phyloP scores from a whole-genome alignment of 169 alveolate species.

The Miamiensis avidus region DNA sequence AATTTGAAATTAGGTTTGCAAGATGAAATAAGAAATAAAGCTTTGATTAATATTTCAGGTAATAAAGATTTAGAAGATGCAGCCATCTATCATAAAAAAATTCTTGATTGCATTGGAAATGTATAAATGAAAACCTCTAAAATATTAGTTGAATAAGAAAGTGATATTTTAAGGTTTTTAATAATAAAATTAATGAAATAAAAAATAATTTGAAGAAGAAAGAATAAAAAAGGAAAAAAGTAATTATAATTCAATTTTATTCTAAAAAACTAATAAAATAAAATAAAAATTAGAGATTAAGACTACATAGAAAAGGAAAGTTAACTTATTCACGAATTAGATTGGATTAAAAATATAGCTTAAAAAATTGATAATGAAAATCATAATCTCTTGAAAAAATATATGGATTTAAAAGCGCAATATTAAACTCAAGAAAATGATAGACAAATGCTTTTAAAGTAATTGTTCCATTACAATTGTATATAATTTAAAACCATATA shows the following conservation, averaged over 20 bases:
- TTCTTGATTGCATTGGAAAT: constrained; percentile 26
- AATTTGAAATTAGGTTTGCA: constrained; percentile 7
- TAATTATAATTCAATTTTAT: background rate
- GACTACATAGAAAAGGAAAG: constrained; percentile 49
- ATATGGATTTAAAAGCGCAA: constrained; percentile 35
- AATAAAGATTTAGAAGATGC: constrained; percentile 31
- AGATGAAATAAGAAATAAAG: constrained; percentile 35
- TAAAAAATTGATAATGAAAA: constrained; percentile 51
- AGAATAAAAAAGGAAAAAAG: constrained; percentile 50
- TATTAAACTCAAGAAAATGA: constrained; percentile 52
- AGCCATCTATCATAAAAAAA: constrained; percentile 33
- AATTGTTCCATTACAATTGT: background rate
- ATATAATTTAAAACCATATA: background rate
- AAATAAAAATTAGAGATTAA: constrained; percentile 15
- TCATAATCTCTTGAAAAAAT: constrained; percentile 36
- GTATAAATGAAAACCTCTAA: constrained; percentile 35
- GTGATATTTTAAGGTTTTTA: constrained; percentile 41
- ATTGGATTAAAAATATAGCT: constrained; percentile 50
- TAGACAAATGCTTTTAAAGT: constrained; percentile 43
- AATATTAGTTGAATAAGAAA: constrained; percentile 44
- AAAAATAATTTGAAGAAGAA: constrained; percentile 50
- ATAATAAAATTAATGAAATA: constrained; percentile 49
- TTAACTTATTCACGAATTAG: constrained; percentile 40
- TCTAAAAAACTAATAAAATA: background rate
- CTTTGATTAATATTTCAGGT: constrained; percentile 33